Evolutionary conservation across 345 rosid species (phyloP), one percentile per base, ranked within the genome.

Genomic region (Theobroma cacao): DNA sequence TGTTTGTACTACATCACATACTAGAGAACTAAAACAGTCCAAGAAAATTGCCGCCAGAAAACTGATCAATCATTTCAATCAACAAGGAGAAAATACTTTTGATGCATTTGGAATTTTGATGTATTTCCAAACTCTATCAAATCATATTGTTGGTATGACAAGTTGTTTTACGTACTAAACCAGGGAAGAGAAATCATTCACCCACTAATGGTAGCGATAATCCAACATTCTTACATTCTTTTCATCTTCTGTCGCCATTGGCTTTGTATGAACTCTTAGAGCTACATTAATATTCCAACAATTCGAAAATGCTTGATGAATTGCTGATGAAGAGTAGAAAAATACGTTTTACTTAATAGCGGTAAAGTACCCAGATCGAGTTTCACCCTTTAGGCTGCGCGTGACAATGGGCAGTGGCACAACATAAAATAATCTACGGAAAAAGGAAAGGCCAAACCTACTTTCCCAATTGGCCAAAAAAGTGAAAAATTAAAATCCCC

Each of bases 391-490:
- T 28, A 3, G 15, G 17, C 8, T 43, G 28, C 73, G 14, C 5
- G 30, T 38, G 14, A n/a, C n/a, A n/a, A n/a, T n/a, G n/a, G n/a
- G n/a, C 2, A n/a, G 59, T 3, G 59, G 59, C 28, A n/a, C n/a
- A n/a, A n/a, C 24, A 20, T n/a, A 13, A 28, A 17, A 6, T 4
- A 56, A 14, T 55, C 34, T 6, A 43, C 50, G 26, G 40, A 58
- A 30, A 62, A 63, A 20, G 5, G 10, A 48, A 31, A 22, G 17
- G 15, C n/a, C n/a, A 22, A 59, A 64, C 45, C n/a, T 9, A 79
- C 85, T 79, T 82, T 82, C 62, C 75, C 82, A 76, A 82, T 69
- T 75, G 12, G 28, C 43, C 38, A 66, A 12, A 22, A 45, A 11
- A 43, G 20, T 7, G 56, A 43, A 24, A 22, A 70, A 13, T 22